These are phyloP conservation scores for Pseudogymnoascus sp. DNA, from an alignment of 2,329 filamentous ascomycete species.

Conservation along the genomic window DNA sequence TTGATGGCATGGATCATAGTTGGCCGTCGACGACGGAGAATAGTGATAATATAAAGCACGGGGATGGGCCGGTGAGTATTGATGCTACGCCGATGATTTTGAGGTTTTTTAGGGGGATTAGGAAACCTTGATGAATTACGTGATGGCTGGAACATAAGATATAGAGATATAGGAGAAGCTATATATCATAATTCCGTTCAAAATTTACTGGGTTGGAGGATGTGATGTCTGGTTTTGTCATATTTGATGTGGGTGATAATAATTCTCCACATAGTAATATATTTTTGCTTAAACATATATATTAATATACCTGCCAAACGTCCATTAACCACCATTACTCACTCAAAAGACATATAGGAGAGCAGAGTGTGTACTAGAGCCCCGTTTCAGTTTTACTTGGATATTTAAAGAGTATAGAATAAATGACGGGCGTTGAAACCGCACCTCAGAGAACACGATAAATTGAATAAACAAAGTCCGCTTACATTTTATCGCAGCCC, in stretches of 20 bases:
- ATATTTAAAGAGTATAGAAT: not conserved
- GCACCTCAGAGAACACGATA: not conserved
- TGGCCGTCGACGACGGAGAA: conserved; percentile 35
- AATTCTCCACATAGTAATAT: not conserved
- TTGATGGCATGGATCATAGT: conserved; percentile 30
- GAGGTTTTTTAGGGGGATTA: conserved; percentile 31
- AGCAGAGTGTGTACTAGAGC: too few relatives aligned
- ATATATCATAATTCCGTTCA: too few relatives aligned
- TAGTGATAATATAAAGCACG: conserved; percentile 27
- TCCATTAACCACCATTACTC: not conserved
- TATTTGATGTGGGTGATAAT: too few relatives aligned
- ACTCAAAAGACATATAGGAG: not conserved
- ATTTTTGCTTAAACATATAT: not conserved
- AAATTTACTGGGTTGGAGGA: too few relatives aligned
- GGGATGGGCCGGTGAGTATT: conserved; percentile 28
- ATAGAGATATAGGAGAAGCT: too few relatives aligned
- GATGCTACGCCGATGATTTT: conserved; percentile 35
- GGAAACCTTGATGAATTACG: not conserved
- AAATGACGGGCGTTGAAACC: not conserved
- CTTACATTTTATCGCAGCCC: too few relatives aligned
- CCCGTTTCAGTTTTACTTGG: too few relatives aligned
- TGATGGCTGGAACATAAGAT: too few relatives aligned
- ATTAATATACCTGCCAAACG: not conserved
- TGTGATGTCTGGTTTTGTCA: too few relatives aligned
- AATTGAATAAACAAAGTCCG: too few relatives aligned